Conservation (phyloP, 139 green algal genomes). For the Diplosphaera chodatii region DNA sequence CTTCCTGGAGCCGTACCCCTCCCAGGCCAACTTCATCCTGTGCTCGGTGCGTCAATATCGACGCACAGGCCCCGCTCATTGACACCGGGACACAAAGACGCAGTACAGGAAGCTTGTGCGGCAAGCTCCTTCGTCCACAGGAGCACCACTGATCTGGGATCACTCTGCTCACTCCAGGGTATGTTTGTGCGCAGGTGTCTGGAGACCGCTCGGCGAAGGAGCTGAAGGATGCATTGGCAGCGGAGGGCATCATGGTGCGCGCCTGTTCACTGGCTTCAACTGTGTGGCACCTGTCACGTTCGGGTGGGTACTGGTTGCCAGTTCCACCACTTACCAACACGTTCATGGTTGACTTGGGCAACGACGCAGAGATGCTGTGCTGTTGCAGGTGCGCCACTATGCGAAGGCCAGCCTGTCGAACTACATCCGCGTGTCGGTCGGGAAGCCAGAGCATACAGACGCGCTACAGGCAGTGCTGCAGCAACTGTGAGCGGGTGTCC, state of each 20-base stretch:
- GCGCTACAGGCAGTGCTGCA: constrained; percentile 64
- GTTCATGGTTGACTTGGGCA: no score
- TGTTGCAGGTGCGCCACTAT: constrained; percentile 92
- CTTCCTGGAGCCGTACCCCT: constrained; percentile 89
- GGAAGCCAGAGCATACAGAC: constrained; percentile 91
- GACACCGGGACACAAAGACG: no score
- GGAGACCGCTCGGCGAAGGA: constrained; percentile 43
- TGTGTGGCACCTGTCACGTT: no score
- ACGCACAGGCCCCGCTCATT: no score
- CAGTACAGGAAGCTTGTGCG: no score
- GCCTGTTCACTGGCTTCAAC: no score
- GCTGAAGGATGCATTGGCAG: constrained; percentile 78
- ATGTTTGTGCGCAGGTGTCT: constrained; percentile 19
- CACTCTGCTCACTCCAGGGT: no score
- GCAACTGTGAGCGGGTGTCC: not conserved
- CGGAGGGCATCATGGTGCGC: constrained; percentile 50
- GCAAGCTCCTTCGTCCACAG: no score
- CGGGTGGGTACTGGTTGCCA: no score
- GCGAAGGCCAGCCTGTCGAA: constrained; percentile 77
- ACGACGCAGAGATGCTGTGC: no score
- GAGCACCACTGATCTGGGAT: no score
- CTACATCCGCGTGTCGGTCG: constrained; percentile 91
- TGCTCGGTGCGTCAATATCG: constrained; percentile 57
- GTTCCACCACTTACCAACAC: no score
- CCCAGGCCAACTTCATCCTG: constrained; percentile 94